Percentiles rank a stretch among this genome's conserved stretches.
Conservation (phyloP, 371 early-diverging fungal species). For the Fennellomyces sp. region DNA sequence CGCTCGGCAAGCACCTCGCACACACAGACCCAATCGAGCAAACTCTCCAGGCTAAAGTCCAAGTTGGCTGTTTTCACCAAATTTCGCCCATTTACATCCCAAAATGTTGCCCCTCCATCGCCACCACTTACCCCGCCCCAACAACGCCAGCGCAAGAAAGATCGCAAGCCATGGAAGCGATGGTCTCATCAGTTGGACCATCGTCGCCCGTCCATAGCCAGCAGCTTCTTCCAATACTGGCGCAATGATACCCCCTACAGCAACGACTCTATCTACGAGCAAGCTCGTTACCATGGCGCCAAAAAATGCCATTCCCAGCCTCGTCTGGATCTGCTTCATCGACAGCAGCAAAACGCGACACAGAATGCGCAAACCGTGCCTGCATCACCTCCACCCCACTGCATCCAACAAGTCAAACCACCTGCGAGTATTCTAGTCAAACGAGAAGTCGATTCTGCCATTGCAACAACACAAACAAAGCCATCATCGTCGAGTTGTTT, state of each 20-base stretch:
- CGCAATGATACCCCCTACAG: neutral
- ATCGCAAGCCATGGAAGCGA: neutral
- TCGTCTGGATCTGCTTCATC: neutral
- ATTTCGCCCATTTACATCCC: slow-evolving; percentile 16
- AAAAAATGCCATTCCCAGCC: slow-evolving; percentile 6
- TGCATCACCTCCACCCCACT: neutral
- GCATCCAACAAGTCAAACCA: neutral
- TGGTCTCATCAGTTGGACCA: slow-evolving; percentile 5
- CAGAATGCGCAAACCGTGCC: slow-evolving; percentile 8
- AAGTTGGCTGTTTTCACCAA: slow-evolving; percentile 22
- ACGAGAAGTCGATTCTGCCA: neutral
- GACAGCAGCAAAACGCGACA: neutral
- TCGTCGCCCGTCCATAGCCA: slow-evolving; percentile 3
- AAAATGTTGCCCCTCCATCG: neutral
- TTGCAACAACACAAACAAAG: neutral
- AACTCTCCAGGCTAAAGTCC: slow-evolving; percentile 27
- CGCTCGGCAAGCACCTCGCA: slow-evolving; percentile 24
- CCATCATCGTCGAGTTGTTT: neutral
- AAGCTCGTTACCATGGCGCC: neutral
- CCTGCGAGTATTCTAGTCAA: slow-evolving; percentile 6
- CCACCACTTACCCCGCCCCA: neutral
- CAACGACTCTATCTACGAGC: neutral
- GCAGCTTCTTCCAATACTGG: slow-evolving; percentile 2
- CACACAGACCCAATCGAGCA: slow-evolving; percentile 15
- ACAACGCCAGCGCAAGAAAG: neutral